Conservation (phyloP, 345 rosid genomes). For the Eucalyptus caleyi region DNA sequence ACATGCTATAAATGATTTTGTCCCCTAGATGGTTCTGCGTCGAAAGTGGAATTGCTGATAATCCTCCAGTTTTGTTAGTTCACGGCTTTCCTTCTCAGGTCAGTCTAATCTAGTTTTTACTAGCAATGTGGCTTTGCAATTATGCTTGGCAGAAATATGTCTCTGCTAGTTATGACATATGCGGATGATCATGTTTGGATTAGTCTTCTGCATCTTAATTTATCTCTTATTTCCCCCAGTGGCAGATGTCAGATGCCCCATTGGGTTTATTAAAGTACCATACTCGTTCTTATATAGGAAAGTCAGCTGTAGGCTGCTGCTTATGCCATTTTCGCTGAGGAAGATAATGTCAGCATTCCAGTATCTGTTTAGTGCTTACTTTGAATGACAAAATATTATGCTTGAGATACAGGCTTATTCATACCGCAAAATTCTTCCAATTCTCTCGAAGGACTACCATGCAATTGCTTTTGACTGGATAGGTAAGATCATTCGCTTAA, state of each 20-base stretch:
- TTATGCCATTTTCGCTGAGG: neutral
- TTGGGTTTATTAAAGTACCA: neutral
- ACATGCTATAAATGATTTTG: conserved; percentile 44
- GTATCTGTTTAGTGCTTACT: neutral
- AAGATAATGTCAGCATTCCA: neutral
- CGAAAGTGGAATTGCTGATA: conserved; percentile 53
- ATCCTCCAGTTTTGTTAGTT: conserved; percentile 54
- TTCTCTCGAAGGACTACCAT: conserved; percentile 60
- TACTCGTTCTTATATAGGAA: neutral
- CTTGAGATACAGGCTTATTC: conserved; percentile 60
- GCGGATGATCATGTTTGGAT: neutral
- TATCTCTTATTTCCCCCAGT: neutral
- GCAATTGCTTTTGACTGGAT: conserved; percentile 91
- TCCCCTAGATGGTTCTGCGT: conserved; percentile 91
- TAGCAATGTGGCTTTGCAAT: neutral
- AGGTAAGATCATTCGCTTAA: conserved; percentile 20
- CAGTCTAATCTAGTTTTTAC: neutral
- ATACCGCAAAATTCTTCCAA: conserved; percentile 67
- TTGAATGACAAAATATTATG: neutral
- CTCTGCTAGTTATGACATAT: neutral
- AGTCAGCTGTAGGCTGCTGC: neutral
- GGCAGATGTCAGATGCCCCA: neutral
- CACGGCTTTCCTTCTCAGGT: conserved; percentile 98
- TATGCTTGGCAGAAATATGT: neutral
- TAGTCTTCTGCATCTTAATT: neutral